Percentiles rank a stretch among this genome's conserved stretches.
phyloP scores from a whole-genome alignment of 1,284 basidiomycete genomes.

The Crepidotus sp. region DNA sequence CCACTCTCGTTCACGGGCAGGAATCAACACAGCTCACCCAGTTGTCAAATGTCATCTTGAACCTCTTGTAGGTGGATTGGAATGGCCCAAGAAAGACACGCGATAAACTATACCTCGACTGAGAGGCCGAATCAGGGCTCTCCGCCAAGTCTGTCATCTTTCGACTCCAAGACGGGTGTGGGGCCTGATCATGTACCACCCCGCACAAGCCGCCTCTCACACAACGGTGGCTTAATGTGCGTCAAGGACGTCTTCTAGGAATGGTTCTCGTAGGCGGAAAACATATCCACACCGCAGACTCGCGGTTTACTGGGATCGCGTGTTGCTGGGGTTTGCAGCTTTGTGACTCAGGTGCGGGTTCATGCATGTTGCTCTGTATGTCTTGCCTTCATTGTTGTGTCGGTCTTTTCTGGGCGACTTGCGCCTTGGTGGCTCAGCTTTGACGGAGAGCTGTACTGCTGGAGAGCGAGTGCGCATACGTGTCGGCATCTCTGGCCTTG shows the following conservation, averaged over 20 bases:
- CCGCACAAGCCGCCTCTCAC: background rate
- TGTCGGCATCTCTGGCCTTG: background rate
- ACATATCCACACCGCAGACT: background rate
- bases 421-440: background rate
- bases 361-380: background rate
- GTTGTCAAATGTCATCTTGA: too few relatives aligned
- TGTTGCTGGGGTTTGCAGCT: background rate
- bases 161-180: too few relatives aligned
- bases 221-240: background rate
- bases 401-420: background rate
- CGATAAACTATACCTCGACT: too few relatives aligned
- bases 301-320: background rate
- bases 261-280: background rate
- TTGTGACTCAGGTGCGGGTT: background rate
- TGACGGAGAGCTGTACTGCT: background rate
- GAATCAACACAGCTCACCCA: too few relatives aligned
- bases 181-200: too few relatives aligned
- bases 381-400: background rate
- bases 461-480: background rate
- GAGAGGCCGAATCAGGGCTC: too few relatives aligned
- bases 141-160: too few relatives aligned
- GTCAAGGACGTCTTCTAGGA: background rate
- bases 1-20: too few relatives aligned
- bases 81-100: too few relatives aligned
- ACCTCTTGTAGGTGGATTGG: too few relatives aligned